Evolutionary conservation across 2,329 filamentous ascomycete genomes (phyloP), one percentile per base, ranked within the genome.

Genomic region (Alternaria triticina): DNA sequence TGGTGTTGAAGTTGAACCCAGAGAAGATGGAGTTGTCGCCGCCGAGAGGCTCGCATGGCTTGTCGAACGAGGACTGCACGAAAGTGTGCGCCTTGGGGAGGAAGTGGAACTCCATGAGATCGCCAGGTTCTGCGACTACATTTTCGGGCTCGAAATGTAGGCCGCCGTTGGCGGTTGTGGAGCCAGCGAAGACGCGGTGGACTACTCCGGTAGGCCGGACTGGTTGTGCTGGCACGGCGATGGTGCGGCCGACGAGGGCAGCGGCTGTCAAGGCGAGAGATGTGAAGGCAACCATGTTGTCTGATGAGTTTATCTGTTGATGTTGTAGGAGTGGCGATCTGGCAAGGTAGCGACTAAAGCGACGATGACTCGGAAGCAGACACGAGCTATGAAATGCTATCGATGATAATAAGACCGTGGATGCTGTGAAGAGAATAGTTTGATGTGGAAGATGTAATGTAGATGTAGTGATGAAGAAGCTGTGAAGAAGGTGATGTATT

Each of bases 11-110:
- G 80, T 88, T 85, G 83, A 87, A 91, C 66, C 89, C 89, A 6
- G 81, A 82, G 70, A 86, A 90, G 80, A 94, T 82, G 65, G 82
- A 73, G 70, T 84, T 84, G 65, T 79, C 80, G 36, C 54, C 80
- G 81, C 69, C 65, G 69, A 90, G 85, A 55, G 90, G 90, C 50
- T 84, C 79, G 82, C 91, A 93, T 7, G 90, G 90, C 63, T 84
- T 80, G 71, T 90, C 88, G 74, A 94, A 94, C 72, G 84, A 88
- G 50, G 91, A 92, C 83, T 93, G 90, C 6, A 88, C 90, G 61
- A 93, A 86, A 54, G 91, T 92, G 86, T 94, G 92, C 83, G 93
- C 94, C 49, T 80, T 77, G 2, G 82, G 79, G 17, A 80, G 79
- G 73, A 85, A 86, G 67, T 84, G 82, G 75, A 86, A 85, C 65